phyloP scores from a whole-genome alignment of 441 rosid genomes.

The Erodium moschatum region DNA sequence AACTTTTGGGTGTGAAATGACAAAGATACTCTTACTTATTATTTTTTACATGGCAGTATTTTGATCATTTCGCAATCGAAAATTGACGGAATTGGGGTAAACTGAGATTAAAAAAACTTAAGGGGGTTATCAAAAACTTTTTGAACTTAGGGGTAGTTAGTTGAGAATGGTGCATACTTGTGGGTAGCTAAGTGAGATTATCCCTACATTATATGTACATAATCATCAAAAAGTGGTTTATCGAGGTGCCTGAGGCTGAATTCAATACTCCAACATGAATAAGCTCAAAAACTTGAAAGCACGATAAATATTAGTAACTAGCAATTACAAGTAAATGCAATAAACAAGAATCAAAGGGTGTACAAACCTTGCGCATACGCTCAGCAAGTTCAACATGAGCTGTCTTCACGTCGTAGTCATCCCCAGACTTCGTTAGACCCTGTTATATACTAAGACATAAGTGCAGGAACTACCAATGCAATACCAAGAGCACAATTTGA shows the following conservation, averaged over 20 bases:
- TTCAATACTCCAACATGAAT: background rate
- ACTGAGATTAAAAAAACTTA: no score
- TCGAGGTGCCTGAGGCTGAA: background rate
- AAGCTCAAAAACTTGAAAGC: background rate
- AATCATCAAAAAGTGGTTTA: background rate
- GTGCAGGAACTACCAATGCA: conserved; percentile 12
- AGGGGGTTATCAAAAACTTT: no score
- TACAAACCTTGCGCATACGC: conserved; percentile 92
- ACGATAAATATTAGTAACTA: background rate
- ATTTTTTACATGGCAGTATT: no score
- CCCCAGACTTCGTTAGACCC: conserved; percentile 94
- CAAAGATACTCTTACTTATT: no score
- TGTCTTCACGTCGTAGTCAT: conserved; percentile 86
- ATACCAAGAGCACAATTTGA: conserved; percentile 14
- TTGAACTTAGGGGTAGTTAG: no score
- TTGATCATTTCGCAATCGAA: no score
- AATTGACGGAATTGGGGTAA: no score
- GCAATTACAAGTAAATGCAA: background rate
- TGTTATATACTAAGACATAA: conserved; percentile 26
- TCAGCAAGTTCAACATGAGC: conserved; percentile 98
- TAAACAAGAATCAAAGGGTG: conserved; percentile 12
- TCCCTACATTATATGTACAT: background rate
- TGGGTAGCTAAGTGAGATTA: no score
- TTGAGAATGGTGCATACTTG: no score
- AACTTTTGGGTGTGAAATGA: no score